These are phyloP conservation scores for Termitomyces bulborhizus DNA, from an alignment of 768 basidiomycete genomes.

Conservation along the genomic window DNA sequence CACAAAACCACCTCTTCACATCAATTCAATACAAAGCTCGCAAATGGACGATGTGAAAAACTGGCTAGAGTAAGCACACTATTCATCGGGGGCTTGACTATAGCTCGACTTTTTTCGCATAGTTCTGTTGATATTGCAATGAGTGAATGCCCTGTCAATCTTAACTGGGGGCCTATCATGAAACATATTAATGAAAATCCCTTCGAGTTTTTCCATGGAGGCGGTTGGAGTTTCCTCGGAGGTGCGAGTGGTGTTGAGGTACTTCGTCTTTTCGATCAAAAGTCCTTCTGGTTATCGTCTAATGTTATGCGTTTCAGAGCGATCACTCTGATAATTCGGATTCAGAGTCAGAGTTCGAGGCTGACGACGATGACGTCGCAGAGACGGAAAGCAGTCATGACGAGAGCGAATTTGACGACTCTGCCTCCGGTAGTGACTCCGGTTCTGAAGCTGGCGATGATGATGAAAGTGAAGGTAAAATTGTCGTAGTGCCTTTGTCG, in stretches of 20 bases:
- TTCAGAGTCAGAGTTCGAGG: conserved; percentile 48
- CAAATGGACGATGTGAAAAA: conserved; percentile 98
- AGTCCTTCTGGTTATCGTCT: background rate
- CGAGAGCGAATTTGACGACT: conserved; percentile 69
- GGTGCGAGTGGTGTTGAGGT: conserved; percentile 68
- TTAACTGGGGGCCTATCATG: conserved; percentile 99
- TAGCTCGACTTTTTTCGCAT: conserved; percentile 5
- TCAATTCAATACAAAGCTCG: conserved; percentile 89
- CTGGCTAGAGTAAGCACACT: conserved; percentile 82
- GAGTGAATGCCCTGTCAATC: conserved; percentile 92
- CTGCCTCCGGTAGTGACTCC: conserved; percentile 54
- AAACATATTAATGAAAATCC: conserved; percentile 97
- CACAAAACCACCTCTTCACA: conserved; percentile 84
- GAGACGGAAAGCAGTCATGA: conserved; percentile 48
- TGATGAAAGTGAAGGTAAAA: conserved; percentile 54
- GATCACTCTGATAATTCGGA: conserved; percentile 37
- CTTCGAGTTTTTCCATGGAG: conserved; percentile 89
- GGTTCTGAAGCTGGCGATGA: conserved; percentile 57
- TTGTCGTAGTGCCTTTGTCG: conserved; percentile 6
- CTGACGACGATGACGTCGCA: conserved; percentile 50
- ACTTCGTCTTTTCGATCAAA: background rate
- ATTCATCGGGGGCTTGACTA: background rate
- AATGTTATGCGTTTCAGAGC: conserved; percentile 22
- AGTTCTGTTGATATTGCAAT: conserved; percentile 97
- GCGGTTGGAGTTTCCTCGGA: conserved; percentile 93